Evolutionary conservation across 23 red algal genomes (phyloP).

Genomic region (Agarophyton chilense): DNA sequence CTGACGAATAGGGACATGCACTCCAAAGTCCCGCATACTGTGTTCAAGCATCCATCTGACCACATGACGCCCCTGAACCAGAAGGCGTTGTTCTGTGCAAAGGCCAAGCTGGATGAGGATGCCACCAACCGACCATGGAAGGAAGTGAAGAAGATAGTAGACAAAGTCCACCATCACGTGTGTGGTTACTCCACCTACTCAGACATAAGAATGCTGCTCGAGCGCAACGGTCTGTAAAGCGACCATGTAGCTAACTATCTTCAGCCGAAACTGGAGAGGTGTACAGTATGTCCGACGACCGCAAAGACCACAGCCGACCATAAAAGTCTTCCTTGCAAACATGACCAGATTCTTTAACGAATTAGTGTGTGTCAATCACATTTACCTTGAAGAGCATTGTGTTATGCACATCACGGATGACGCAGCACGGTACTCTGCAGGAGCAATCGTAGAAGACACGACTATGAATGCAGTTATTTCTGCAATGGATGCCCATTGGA

Average conservation of each 20-base stretch:
- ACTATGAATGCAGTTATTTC: background rate
- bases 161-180: no score
- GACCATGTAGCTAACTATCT: conserved; percentile 2
- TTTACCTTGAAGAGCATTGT: background rate
- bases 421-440: background rate
- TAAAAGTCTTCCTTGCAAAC: no score
- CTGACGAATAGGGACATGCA: background rate
- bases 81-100: conserved; percentile 1
- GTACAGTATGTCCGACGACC: conserved; percentile 16
- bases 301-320: no score
- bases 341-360: no score
- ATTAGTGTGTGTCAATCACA: conserved; percentile 8
- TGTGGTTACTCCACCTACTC: background rate
- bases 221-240: conserved; percentile 24
- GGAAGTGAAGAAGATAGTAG: no score
- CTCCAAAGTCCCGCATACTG: no score
- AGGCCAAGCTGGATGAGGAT: background rate
- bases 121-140: no score
- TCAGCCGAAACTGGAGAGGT: background rate
- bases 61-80: background rate
- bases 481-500: background rate
- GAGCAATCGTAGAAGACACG: no score
- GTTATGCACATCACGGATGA: background rate
- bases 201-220: conserved; percentile 14
- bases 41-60: background rate